phyloP scores from a whole-genome alignment of 768 basidiomycete species.

The Tylopilus felleus region DNA sequence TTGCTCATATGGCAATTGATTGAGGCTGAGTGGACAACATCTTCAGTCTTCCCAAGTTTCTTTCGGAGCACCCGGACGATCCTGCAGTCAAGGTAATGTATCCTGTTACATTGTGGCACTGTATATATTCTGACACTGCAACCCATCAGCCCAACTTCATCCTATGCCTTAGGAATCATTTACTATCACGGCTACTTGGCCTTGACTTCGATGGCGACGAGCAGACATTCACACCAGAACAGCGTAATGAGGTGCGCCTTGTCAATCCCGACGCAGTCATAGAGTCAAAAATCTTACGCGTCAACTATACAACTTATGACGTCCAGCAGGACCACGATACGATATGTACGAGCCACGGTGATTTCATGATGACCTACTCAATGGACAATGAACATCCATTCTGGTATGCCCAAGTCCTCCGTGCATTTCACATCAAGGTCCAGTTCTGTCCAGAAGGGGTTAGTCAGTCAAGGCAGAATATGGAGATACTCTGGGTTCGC shows the following conservation, averaged over 20 bases:
- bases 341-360: neutral
- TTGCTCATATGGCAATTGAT: too few species aligned
- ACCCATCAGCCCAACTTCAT: too few species aligned
- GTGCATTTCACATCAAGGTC: neutral
- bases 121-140: too few species aligned
- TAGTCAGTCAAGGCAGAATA: neutral
- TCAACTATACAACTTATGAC: neutral
- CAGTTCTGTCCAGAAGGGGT: too few species aligned
- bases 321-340: neutral
- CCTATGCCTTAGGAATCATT: neutral
- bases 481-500: neutral
- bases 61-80: conserved; percentile 7
- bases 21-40: too few species aligned
- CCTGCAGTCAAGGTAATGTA: conserved; percentile 10
- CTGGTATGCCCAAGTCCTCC: conserved; percentile 1
- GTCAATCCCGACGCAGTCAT: neutral
- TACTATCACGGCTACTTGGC: neutral
- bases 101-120: too few species aligned
- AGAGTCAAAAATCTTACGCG: neutral
- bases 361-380: conserved; percentile 11
- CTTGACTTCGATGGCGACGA: conserved; percentile 8
- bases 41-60: neutral
- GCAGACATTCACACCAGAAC: neutral
- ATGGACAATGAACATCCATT: conserved; percentile 13
- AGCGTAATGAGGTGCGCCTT: neutral